Conservation (phyloP, 2,329 filamentous ascomycete species). For the Calycina marina region DNA sequence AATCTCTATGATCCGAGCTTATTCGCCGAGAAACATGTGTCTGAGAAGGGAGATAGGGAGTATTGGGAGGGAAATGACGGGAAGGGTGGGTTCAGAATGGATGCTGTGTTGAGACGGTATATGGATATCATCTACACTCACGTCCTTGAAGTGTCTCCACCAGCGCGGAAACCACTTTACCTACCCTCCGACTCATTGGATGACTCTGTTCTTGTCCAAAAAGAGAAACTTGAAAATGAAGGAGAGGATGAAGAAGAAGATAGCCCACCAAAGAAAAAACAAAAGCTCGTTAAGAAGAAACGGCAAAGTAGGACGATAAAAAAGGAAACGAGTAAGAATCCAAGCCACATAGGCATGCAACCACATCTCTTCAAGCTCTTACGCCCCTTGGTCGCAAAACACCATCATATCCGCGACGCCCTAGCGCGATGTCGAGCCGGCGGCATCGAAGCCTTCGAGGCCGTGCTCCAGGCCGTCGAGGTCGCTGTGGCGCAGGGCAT, state of each 20-base stretch:
- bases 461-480: constrained; percentile 63
- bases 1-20: constrained; percentile 86
- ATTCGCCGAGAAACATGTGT: constrained; percentile 54
- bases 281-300: too few relatives aligned
- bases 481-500: constrained; percentile 57
- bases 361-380: constrained; percentile 88
- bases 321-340: constrained; percentile 26
- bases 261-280: constrained; percentile 25
- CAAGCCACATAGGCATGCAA: constrained; percentile 70
- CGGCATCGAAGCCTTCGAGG: constrained; percentile 64
- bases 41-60: constrained; percentile 54
- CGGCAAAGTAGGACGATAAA: too few relatives aligned
- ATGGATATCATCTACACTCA: constrained; percentile 78
- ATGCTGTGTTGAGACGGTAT: constrained; percentile 77
- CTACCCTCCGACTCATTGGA: constrained; percentile 34
- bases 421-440: constrained; percentile 54
- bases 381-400: constrained; percentile 61
- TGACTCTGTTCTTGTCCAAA: constrained; percentile 20
- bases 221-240: constrained; percentile 20
- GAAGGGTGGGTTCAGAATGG: constrained; percentile 73
- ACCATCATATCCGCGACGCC: constrained; percentile 76
- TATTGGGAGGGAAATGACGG: constrained; percentile 77
- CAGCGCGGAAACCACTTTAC: constrained; percentile 58
- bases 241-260: constrained; percentile 15
- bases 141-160: constrained; percentile 51